Evolutionary conservation across 768 basidiomycete species (phyloP).

Genomic region (Tylopilus felleus): DNA sequence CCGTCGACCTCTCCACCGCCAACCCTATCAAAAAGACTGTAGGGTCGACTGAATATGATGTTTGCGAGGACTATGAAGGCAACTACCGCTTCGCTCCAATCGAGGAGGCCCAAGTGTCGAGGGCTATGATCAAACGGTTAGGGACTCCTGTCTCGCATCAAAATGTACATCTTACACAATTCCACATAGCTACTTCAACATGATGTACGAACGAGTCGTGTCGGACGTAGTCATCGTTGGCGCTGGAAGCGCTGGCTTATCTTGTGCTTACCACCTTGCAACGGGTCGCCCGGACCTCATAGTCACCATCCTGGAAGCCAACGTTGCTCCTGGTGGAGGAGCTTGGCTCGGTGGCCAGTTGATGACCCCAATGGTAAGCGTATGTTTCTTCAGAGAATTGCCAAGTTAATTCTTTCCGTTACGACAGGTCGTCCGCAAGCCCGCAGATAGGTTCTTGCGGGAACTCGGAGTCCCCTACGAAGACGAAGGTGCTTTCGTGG

Average conservation of each 20-base stretch:
- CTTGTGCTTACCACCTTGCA: slow-evolving; percentile 71
- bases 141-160: not conserved
- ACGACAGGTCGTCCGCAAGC: slow-evolving; percentile 68
- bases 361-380: slow-evolving; percentile 70
- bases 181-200: slow-evolving; percentile 60
- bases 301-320: slow-evolving; percentile 67
- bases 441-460: slow-evolving; percentile 66
- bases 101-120: slow-evolving; percentile 70
- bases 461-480: slow-evolving; percentile 72
- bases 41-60: slow-evolving; percentile 15
- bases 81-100: slow-evolving; percentile 69
- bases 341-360: slow-evolving; percentile 79
- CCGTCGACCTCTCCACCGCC: slow-evolving; percentile 19
- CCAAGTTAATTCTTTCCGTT: not conserved
- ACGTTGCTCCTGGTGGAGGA: slow-evolving; percentile 75
- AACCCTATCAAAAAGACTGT: slow-evolving; percentile 23
- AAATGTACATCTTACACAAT: slow-evolving; percentile 1
- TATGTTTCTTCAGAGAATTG: not conserved
- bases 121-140: slow-evolving; percentile 76
- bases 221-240: slow-evolving; percentile 79
- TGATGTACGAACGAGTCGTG: slow-evolving; percentile 69
- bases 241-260: slow-evolving; percentile 65
- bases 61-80: slow-evolving; percentile 48
- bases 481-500: slow-evolving; percentile 73
- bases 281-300: slow-evolving; percentile 65